Percentiles rank a stretch among this genome's conserved stretches.
Evolutionary conservation across 73 alveolate species (phyloP).

Genomic region (Paramecium tetraurelia): DNA sequence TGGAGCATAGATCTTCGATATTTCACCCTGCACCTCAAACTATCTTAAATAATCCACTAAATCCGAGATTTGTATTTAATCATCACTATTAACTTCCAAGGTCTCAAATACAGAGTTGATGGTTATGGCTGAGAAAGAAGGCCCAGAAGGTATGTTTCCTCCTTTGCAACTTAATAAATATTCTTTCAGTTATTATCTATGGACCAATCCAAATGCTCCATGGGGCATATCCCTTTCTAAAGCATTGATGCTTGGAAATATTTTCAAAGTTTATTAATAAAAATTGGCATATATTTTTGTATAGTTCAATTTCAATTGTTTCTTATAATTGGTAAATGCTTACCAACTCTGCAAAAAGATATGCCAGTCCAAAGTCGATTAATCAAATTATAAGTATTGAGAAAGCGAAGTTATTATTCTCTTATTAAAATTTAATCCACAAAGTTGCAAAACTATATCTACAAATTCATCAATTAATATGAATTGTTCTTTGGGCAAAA

Average conservation of each 20-base stretch:
- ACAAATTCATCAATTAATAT: slow-evolving; percentile 28
- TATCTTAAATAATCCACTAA: slow-evolving; percentile 31
- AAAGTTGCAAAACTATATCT: neutral
- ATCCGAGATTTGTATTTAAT: neutral
- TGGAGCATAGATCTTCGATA: neutral
- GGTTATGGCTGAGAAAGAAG: slow-evolving; percentile 10
- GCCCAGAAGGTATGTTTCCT: slow-evolving; percentile 13
- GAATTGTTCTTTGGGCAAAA: slow-evolving; percentile 15
- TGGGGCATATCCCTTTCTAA: neutral
- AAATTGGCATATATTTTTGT: slow-evolving; percentile 25
- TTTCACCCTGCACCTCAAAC: neutral
- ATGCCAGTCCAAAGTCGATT: slow-evolving; percentile 28
- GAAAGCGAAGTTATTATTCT: neutral
- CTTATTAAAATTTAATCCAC: neutral
- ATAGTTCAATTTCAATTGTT: neutral
- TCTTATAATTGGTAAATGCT: neutral
- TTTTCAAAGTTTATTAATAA: neutral
- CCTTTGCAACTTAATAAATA: neutral
- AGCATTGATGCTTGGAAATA: neutral
- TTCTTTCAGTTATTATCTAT: neutral
- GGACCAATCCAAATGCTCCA: neutral
- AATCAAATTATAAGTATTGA: neutral
- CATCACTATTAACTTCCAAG: neutral
- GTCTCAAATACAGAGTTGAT: neutral
- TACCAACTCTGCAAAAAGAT: neutral